phyloP scores from a whole-genome alignment of 306 rosid species.

The Prunus armeniaca region DNA sequence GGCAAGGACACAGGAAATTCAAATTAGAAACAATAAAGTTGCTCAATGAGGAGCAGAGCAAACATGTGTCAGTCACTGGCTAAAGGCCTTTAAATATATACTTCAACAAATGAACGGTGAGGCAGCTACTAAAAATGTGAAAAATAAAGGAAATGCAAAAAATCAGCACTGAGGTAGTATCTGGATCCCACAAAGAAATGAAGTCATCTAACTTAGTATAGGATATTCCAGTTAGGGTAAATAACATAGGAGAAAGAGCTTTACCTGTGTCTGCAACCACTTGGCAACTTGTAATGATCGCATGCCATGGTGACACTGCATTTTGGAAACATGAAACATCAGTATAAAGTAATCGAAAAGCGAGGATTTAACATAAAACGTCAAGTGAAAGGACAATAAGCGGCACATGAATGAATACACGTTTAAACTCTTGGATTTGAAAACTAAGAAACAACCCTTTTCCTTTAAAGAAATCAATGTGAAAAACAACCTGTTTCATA shows the following conservation, averaged over 20 bases:
- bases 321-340: constrained; percentile 22
- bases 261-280: constrained; percentile 91
- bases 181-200: not conserved
- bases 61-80: too few relatives aligned
- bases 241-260: not conserved
- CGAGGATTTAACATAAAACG: not conserved
- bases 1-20: not conserved
- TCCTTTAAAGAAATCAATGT: not conserved
- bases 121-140: not conserved
- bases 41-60: not conserved
- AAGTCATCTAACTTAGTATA: not conserved
- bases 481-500: not conserved
- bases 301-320: constrained; percentile 96
- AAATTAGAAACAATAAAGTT: not conserved
- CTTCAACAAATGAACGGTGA: not conserved
- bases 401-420: not conserved
- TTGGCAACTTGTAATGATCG: constrained; percentile 84
- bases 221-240: not conserved
- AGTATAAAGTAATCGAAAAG: not conserved
- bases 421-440: not conserved
- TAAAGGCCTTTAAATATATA: not conserved
- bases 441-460: not conserved
- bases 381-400: not conserved
- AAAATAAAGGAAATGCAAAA: not conserved
- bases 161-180: not conserved